Base-by-base conservation (phyloP, 1,284 basidiomycete species). In the Pholiota adiposa region DNA sequence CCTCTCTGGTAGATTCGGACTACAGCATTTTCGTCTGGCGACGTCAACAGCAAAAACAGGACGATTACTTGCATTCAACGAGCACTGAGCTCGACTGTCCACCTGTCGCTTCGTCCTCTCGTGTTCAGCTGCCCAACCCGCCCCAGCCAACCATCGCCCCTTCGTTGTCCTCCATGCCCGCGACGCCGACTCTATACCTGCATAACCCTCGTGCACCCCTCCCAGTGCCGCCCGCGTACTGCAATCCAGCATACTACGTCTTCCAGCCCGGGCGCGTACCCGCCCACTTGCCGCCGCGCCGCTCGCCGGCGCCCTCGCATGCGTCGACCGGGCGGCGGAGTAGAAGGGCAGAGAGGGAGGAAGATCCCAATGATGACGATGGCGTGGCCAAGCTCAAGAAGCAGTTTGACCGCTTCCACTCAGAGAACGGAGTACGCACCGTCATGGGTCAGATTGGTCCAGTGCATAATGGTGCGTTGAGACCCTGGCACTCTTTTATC, bases 361-460 rank as follows among this genome's bases (percentile, higher is more conserved):
- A 63, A 19, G 66, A 65, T 19, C 69, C 66, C 29, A 74, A 75
- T 58, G 73, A 73, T 46, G 73, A 75, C 57, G 73, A 80, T 34
- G 75, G 75, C 2, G 75, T 82, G 0, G 88, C 85, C 1, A 81
- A 84, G 63, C 83, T 88, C 75, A 91, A 89, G 76, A 87, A 85
- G 67, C 85, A 89, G 54, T 96, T 96, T 68, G 84, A 93, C 66
- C 86, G 85, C 62, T 97, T 97, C 70, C 95, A 97, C 67, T 83
- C 82, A 29, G 91, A 92, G 75, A 96, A 96, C 68, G 97, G 97
- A 12, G 96, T 98, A 14, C 83, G 97, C 55, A 98, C 96, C 5
- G 90, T 99, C 25, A 83, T 90, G 65, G 97, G 97, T 12, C 90
- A 87, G 67, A 94, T 99, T 61, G 97, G 96, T 0, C 92, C 93